These are phyloP conservation scores for Cyberlindnera euphorbiae DNA, from an alignment of 805 yeast species.

Conservation along the genomic window DNA sequence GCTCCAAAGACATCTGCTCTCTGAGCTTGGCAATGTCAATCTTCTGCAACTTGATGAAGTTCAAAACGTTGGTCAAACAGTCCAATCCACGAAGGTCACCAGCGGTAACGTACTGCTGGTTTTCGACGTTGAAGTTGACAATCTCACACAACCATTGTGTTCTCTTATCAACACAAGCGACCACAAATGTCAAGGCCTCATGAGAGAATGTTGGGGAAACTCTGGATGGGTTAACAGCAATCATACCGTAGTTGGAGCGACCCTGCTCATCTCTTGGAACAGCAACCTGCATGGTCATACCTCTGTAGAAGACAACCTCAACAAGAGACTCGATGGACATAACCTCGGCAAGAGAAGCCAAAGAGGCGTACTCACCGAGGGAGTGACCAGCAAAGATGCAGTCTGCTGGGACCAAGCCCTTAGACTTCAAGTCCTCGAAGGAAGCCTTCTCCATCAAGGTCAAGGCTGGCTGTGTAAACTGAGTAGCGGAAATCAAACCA, in stretches of 20 bases:
- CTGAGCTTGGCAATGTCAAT: slow-evolving; percentile 86
- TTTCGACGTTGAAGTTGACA: slow-evolving; percentile 97
- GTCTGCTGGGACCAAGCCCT: slow-evolving; percentile 91
- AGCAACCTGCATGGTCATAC: slow-evolving; percentile 99
- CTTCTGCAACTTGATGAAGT: slow-evolving; percentile 90
- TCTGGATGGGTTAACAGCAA: slow-evolving; percentile 96
- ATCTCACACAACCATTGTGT: slow-evolving; percentile 95
- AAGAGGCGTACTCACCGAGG: slow-evolving; percentile 97
- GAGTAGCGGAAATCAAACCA: slow-evolving; percentile 96
- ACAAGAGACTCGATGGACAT: slow-evolving; percentile 98
- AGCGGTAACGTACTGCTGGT: slow-evolving; percentile 97
- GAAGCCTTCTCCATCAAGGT: slow-evolving; percentile 99
- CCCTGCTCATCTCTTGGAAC: slow-evolving; percentile 96
- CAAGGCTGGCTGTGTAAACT: slow-evolving; percentile 98
- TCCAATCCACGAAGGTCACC: slow-evolving; percentile 97
- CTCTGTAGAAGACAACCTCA: slow-evolving; percentile 98
- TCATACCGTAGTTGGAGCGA: slow-evolving; percentile 98
- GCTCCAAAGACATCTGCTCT: slow-evolving; percentile 75
- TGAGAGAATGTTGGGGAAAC: slow-evolving; percentile 84
- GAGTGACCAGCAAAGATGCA: slow-evolving; percentile 99
- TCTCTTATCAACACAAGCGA: slow-evolving; percentile 75
- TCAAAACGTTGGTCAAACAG: slow-evolving; percentile 86
- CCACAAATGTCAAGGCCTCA: slow-evolving; percentile 91
- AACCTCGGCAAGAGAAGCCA: slow-evolving; percentile 94
- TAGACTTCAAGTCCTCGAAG: slow-evolving; percentile 93